Conservation (phyloP, 257 asterid genomes). For the Eucommia ulmoides region DNA sequence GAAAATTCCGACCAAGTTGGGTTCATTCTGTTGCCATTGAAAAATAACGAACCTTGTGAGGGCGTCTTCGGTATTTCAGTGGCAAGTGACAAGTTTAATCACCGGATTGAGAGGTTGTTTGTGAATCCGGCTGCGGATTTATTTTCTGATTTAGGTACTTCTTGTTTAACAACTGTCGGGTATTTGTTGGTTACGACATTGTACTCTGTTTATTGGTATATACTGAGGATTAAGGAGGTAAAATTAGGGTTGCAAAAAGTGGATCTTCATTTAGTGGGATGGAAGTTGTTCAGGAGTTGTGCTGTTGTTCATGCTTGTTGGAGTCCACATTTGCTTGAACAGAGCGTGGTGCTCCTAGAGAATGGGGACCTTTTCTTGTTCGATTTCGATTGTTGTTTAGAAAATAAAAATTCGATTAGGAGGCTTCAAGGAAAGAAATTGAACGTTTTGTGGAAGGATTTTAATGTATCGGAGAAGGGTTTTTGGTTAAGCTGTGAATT, state of each 20-base stretch:
- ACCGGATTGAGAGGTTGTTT: conserved; percentile 31
- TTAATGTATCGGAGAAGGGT: conserved; percentile 15
- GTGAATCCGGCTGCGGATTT: conserved; percentile 16
- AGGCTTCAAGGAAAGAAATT: conserved; percentile 16
- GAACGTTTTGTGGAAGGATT: conserved; percentile 25
- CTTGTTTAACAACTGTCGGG: conserved; percentile 23
- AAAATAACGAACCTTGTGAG: conserved; percentile 15
- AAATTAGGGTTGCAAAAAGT: conserved; percentile 10
- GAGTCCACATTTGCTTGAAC: conserved; percentile 72
- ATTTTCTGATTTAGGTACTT: conserved; percentile 1
- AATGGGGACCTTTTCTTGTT: conserved; percentile 60
- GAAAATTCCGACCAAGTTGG: conserved; percentile 58
- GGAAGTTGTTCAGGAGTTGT: conserved; percentile 30
- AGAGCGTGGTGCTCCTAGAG: conserved; percentile 60
- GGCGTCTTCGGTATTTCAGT: conserved; percentile 3
- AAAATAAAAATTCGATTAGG: conserved; percentile 8
- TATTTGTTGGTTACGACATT: conserved; percentile 48
- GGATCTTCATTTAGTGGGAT: conserved; percentile 44
- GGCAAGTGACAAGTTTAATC: conserved; percentile 23
- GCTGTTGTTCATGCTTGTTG: conserved; percentile 52
- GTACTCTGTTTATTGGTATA: conserved; percentile 62
- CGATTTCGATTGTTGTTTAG: conserved; percentile 28
- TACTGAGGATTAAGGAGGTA: conserved; percentile 12
- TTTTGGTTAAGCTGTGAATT: conserved; percentile 59
- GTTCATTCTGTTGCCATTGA: conserved; percentile 23